These are phyloP conservation scores for Periglandula ipomoeae DNA, from an alignment of 2,329 filamentous ascomycete genomes.

Conservation along the genomic window DNA sequence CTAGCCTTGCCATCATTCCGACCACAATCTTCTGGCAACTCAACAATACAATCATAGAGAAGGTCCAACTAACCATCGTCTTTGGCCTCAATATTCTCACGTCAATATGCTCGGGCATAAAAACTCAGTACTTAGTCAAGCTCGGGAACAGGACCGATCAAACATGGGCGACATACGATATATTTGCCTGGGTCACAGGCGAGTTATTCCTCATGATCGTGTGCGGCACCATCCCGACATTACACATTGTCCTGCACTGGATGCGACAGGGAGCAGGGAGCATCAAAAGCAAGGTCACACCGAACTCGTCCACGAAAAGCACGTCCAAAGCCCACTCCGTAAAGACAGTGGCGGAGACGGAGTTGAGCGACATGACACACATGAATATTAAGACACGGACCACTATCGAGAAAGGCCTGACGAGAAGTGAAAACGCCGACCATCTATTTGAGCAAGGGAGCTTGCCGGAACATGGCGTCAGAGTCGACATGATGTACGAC, in stretches of 20 bases:
- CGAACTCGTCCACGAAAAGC: conserved; percentile 3
- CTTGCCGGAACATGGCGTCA: conserved; percentile 5
- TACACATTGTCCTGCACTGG: conserved; percentile 11
- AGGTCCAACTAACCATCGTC: conserved; percentile 51
- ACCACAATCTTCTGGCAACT: conserved; percentile 54
- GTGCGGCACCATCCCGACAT: conserved; percentile 13
- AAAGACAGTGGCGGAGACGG: conserved; percentile 5
- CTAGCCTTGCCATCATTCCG: conserved; percentile 14
- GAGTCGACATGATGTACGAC: conserved; percentile 12
- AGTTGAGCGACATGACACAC: conserved; percentile 8
- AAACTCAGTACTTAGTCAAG: conserved; percentile 14
- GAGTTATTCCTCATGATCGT: conserved; percentile 17
- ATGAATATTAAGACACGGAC: conserved; percentile 12
- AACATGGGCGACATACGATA: conserved; percentile 15
- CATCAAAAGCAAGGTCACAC: conserved; percentile 1
- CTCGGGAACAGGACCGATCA: conserved; percentile 14
- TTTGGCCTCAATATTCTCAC: conserved; percentile 16
- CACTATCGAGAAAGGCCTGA: conserved; percentile 8
- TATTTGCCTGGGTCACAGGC: conserved; percentile 15
- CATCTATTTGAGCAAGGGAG: conserved; percentile 8
- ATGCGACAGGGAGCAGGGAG: conserved; percentile 5
- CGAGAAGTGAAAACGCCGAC: conserved; percentile 7
- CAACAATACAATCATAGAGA: conserved; percentile 65
- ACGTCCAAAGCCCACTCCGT: neutral
- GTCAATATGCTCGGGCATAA: conserved; percentile 15